Conservation (phyloP, 2,329 filamentous ascomycete species). For the Tricladium varicosporioides region DNA sequence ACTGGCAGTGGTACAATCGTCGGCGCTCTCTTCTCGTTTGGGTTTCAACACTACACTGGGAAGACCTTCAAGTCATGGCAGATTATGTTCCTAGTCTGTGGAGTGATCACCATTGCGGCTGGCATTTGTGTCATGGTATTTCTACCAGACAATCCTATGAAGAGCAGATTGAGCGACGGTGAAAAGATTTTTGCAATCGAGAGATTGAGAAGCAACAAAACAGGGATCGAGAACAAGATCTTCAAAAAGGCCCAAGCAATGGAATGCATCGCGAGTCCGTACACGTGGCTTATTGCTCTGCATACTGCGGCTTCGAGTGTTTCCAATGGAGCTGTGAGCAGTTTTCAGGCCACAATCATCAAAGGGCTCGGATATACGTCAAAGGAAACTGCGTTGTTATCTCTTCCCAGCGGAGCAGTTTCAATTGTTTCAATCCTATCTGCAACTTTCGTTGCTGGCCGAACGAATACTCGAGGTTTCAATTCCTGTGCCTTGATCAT, state of each 20-base stretch:
- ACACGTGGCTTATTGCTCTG: conserved; percentile 38
- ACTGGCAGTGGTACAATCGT: conserved; percentile 47
- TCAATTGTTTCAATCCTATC: not conserved
- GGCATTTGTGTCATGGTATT: conserved; percentile 39
- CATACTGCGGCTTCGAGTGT: conserved; percentile 31
- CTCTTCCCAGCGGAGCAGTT: not conserved
- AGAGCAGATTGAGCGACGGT: conserved; percentile 35
- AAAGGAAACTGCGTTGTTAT: not conserved
- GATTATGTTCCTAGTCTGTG: conserved; percentile 48
- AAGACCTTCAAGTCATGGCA: conserved; percentile 43
- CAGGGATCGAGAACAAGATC: conserved; percentile 32
- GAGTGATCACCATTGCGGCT: conserved; percentile 38
- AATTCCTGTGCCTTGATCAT: not conserved
- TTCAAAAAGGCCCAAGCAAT: conserved; percentile 37
- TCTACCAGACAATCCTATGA: conserved; percentile 42
- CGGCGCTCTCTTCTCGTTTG: conserved; percentile 31
- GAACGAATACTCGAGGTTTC: conserved; percentile 42
- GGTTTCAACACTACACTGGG: conserved; percentile 26
- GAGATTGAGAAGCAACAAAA: conserved; percentile 45
- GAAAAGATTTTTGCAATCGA: conserved; percentile 38
- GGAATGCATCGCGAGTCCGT: conserved; percentile 36
- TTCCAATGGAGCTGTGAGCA: not conserved
- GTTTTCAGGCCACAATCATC: not conserved
- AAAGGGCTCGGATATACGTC: not conserved
- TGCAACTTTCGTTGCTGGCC: conserved; percentile 28